Base-by-base conservation (phyloP, 257 asterid species). In the Datura wrightii region DNA sequence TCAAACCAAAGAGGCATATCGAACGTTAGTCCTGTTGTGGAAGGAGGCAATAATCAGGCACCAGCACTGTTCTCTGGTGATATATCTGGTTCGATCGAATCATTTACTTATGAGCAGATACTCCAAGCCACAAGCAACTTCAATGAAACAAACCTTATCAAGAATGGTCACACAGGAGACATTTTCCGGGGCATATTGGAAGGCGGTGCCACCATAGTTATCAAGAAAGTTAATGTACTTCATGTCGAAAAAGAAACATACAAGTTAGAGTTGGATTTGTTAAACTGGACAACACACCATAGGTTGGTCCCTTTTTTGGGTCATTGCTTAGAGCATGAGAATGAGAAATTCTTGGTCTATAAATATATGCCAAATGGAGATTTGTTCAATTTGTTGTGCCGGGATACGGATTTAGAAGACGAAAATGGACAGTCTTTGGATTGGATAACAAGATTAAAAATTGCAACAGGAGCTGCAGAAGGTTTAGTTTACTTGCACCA, bases 361-460 rank as follows among this genome's bases (percentile, higher is more conserved):
- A 93, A 90, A 82, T 85, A 82, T 65, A 92, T 92, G 96, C 86
- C 90, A 18, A 89, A 94, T 82, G 96, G 92, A 83, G 94, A 94
- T 86, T 84, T 94, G 85, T 90, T 92, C 70, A 92, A 71, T 65
- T 89, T 94, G 16, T 86, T 94, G 80, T 86, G 87, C 80, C 87
- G 88, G 56, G 71, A 56, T 65, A 83, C 81, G 19, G 84, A 79
- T 79, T 78, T 79, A 2, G 93, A 85, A 55, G 90, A 90, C 18
- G 91, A 87, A 3, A 44, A 86, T 82, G 48, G 89, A 79, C 91
- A 87, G 90, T 94, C 97, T 15, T 79, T 93, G 89, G 98, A 94
- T 87, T 94, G 98, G 98, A 94, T 94, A 58, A 94, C 97, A 34
- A 85, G 98, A 85, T 86, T 93, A 85, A 94, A 94, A 84, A 92